A percentile compares a stretch with the other conserved stretches of the same genome.
These are phyloP conservation scores for Lodderomyces jiufengensis DNA, from an alignment of 1,139 yeast species.

Conservation along the genomic window DNA sequence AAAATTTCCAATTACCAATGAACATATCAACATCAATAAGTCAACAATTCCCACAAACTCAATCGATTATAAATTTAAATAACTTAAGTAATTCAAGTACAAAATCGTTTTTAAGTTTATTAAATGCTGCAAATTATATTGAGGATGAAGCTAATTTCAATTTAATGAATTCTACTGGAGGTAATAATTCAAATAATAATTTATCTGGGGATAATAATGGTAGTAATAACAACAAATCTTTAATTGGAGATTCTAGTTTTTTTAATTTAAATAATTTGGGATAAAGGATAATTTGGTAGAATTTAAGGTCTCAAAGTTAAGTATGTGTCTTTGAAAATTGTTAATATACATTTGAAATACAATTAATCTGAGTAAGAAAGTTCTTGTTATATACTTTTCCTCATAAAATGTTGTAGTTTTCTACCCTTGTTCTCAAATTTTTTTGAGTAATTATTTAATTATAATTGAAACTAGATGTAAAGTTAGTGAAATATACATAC, in stretches of 20 bases:
- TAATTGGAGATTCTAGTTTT: slow-evolving; percentile 16
- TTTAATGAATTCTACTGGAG: background rate
- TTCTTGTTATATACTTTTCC: too few species aligned
- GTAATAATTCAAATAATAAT: slow-evolving; percentile 1
- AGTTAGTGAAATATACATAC: too few species aligned
- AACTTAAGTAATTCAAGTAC: slow-evolving; percentile 22
- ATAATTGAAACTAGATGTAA: too few species aligned
- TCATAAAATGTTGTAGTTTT: too few species aligned
- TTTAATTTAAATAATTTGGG: slow-evolving; percentile 19
- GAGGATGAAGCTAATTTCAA: slow-evolving; percentile 15
- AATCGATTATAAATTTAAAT: background rate
- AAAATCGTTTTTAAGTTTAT: slow-evolving; percentile 13
- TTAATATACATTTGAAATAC: too few species aligned
- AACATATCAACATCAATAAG: slow-evolving; percentile 8
- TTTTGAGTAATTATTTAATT: too few species aligned
- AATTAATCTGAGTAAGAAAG: too few species aligned
- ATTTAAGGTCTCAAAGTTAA: too few species aligned
- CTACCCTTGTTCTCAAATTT: too few species aligned
- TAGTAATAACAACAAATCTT: slow-evolving; percentile 9
- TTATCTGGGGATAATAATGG: background rate
- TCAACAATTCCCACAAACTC: background rate
- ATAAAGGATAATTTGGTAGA: too few species aligned
- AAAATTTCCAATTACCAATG: background rate
- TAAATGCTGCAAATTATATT: slow-evolving; percentile 8
- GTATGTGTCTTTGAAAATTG: too few species aligned